These are phyloP conservation scores for Neocucurbitaria cava DNA, from an alignment of 2,329 filamentous ascomycete genomes.

Conservation along the genomic window DNA sequence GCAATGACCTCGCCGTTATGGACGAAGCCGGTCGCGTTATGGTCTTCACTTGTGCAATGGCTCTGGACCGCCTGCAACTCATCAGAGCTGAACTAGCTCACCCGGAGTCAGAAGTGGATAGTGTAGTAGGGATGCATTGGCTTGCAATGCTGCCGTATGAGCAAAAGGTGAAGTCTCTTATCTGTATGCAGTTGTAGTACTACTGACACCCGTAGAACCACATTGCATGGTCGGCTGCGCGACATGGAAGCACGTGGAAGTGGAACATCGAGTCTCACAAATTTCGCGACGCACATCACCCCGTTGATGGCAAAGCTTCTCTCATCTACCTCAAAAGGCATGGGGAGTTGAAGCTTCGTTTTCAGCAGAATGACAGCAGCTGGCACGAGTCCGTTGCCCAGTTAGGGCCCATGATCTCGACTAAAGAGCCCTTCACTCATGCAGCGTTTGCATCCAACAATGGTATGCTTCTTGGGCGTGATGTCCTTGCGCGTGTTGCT, in stretches of 20 bases:
- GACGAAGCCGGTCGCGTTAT: conserved; percentile 80
- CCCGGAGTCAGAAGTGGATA: conserved; percentile 74
- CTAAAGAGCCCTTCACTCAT: conserved; percentile 55
- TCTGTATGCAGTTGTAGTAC: background rate
- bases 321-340: conserved; percentile 78
- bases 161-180: conserved; percentile 38
- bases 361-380: conserved; percentile 74
- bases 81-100: conserved; percentile 71
- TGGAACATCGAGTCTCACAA: conserved; percentile 73
- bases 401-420: conserved; percentile 73
- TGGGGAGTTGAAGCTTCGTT: conserved; percentile 77
- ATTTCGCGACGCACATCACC: conserved; percentile 75
- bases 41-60: conserved; percentile 74
- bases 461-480: conserved; percentile 63
- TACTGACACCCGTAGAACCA: conserved; percentile 37
- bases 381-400: conserved; percentile 77
- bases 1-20: conserved; percentile 81
- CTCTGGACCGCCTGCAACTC: conserved; percentile 74
- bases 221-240: conserved; percentile 50
- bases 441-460: conserved; percentile 67
- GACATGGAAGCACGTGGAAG: conserved; percentile 62
- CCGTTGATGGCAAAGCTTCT: conserved; percentile 72
- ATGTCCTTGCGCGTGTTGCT: background rate
- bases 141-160: conserved; percentile 59
- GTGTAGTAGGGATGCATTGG: conserved; percentile 88